A percentile compares a stretch with the other conserved stretches of the same genome.
Evolutionary conservation across 176 grass and related monocot genomes (phyloP).

Genomic region (Oryza australiensis): DNA sequence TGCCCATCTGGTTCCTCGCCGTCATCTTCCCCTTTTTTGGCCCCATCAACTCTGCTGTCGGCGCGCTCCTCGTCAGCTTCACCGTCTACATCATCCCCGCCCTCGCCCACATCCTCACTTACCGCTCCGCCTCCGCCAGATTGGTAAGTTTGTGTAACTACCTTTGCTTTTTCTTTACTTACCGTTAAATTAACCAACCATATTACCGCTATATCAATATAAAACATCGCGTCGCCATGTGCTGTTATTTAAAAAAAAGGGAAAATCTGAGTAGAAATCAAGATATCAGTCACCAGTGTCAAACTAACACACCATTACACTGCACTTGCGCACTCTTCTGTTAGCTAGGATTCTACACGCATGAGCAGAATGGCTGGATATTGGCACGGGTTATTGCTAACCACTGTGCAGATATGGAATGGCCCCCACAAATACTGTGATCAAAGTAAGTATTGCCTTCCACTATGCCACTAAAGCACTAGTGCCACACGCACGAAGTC

Average conservation of each 20-base stretch:
- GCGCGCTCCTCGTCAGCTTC: slow-evolving; percentile 65
- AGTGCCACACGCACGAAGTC: background rate
- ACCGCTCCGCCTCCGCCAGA: slow-evolving; percentile 47
- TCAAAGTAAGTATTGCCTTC: background rate
- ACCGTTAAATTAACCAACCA: too few species aligned
- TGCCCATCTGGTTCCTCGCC: slow-evolving; percentile 66
- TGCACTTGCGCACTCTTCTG: background rate
- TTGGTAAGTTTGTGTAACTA: background rate
- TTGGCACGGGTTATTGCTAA: background rate
- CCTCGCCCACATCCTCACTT: slow-evolving; percentile 53
- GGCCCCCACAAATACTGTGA: background rate
- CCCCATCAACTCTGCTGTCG: slow-evolving; percentile 65
- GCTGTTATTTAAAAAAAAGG: too few species aligned
- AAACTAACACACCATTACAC: background rate
- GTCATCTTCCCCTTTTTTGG: slow-evolving; percentile 69
- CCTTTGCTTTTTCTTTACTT: background rate
- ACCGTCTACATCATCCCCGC: slow-evolving; percentile 68
- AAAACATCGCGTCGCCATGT: too few species aligned
- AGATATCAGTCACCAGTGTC: background rate
- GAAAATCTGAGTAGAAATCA: too few species aligned
- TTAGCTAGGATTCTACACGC: background rate
- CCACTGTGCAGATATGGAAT: background rate
- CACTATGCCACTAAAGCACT: background rate
- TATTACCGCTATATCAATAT: too few species aligned
- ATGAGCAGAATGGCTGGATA: background rate